These are phyloP conservation scores for Fusarium sp. DNA, from an alignment of 2,329 filamentous ascomycete species.

Conservation along the genomic window DNA sequence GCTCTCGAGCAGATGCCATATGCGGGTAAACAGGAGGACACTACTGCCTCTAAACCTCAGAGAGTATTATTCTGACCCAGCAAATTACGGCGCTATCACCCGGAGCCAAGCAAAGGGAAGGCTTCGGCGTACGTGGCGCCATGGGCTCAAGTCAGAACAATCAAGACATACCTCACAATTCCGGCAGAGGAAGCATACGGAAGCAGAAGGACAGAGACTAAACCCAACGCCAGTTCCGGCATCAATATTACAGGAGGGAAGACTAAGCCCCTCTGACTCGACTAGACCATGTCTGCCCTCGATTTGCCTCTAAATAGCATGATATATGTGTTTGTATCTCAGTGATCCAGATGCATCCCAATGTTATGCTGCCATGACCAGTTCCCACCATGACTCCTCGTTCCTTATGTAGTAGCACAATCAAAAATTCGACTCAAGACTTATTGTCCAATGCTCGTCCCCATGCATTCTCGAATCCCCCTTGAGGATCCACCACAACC, in stretches of 20 bases:
- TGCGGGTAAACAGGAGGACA: not conserved
- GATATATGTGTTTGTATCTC: conserved; percentile 27
- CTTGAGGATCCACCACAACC: conserved; percentile 60
- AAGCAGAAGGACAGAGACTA: conserved; percentile 27
- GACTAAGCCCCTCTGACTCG: conserved; percentile 19
- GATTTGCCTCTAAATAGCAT: conserved; percentile 23
- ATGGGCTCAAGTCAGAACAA: not conserved
- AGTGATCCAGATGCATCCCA: conserved; percentile 30
- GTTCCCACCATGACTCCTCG: conserved; percentile 28
- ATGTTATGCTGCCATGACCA: conserved; percentile 18
- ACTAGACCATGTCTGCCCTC: conserved; percentile 9
- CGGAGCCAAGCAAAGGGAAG: not conserved
- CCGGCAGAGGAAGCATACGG: not conserved
- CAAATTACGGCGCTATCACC: not conserved
- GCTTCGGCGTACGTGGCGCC: not conserved
- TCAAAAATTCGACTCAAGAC: conserved; percentile 29
- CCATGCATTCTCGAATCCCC: conserved; percentile 74
- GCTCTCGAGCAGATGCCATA: not conserved
- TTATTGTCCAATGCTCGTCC: conserved; percentile 62
- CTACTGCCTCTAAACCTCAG: not conserved
- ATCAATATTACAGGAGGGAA: conserved; percentile 36
- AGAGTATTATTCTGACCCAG: not conserved
- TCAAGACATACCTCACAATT: conserved; percentile 4
- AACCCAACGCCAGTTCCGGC: conserved; percentile 39
- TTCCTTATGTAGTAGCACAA: conserved; percentile 30